phyloP scores from a whole-genome alignment of 306 rosid genomes.

The Albizia julibrissin region DNA sequence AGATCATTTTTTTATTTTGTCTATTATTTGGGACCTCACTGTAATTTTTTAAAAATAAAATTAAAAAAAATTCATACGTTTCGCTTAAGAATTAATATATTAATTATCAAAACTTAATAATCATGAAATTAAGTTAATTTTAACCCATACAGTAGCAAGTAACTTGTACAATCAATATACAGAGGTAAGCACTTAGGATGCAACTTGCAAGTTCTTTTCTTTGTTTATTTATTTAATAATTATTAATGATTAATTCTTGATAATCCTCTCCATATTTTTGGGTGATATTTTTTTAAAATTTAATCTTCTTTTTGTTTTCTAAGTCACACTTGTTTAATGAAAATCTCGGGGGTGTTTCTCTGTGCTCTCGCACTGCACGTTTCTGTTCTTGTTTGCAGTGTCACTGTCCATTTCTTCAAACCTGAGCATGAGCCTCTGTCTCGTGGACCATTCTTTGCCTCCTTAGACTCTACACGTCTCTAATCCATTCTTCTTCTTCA shows the following conservation, averaged over 20 bases:
- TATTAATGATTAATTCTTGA: background rate
- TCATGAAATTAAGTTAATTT: too few relatives aligned
- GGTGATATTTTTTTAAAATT: background rate
- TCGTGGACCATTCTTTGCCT: constrained; percentile 29
- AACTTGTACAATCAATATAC: constrained; percentile 18
- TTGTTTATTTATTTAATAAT: background rate
- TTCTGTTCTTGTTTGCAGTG: constrained; percentile 52
- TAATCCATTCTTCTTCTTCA: background rate
- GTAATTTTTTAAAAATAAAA: too few relatives aligned
- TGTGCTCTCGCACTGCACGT: constrained; percentile 57
- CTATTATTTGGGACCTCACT: too few relatives aligned
- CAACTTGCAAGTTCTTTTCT: background rate
- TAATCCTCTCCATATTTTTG: background rate
- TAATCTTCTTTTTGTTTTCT: background rate
- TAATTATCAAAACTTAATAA: too few relatives aligned
- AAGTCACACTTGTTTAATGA: constrained; percentile 42
- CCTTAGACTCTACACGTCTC: constrained; percentile 21
- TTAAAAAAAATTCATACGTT: too few relatives aligned
- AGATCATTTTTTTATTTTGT: too few relatives aligned
- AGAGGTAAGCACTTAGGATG: background rate
- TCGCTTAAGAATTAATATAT: too few relatives aligned
- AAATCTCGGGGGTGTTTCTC: constrained; percentile 39
- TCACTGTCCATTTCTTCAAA: constrained; percentile 42
- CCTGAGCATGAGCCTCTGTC: constrained; percentile 42
- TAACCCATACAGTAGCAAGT: too few relatives aligned